Evolutionary conservation across 129 eudicot species (phyloP), one percentile per base, ranked within the genome.

Genomic region (Flaveria robusta): DNA sequence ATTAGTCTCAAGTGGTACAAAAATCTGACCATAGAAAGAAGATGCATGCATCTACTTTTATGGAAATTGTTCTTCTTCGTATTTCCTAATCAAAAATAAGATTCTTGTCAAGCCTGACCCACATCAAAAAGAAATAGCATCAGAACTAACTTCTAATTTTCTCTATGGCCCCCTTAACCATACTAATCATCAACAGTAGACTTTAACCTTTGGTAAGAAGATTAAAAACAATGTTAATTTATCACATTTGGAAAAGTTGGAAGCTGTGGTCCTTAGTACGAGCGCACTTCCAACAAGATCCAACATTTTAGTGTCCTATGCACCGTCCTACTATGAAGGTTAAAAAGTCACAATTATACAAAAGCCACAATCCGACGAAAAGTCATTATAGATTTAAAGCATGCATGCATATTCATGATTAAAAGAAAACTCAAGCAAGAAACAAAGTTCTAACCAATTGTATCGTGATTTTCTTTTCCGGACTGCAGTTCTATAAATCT

Each of bases 1-100:
- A 60, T 77, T 55, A 76, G 55, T 76, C 37, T 51, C 69, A 76
- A 64, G 75, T 54, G 68, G 70, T 82, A 68, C 71, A 64, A 45
- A 72, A 73, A 26, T 60, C 49, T 71, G 29, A 77, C 60, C 55
- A 55, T 76, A 56, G 74, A 65, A 64, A 51, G 49, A 22, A 80
- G 58, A 73, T 73, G 72, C 83, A 80, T 80, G 83, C 74, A 80
- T 80, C 74, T 80, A 66, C 26, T 66, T 24, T 19, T 47, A 15
- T 64, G 72, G 46, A 49, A 9, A 59, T 52, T 8, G 65, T 54
- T 67, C 51, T 55, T 52, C 78, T 34, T 51, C 69, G 31, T 9
- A 59, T 51, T 41, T 18, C 62, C 43, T 23, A 20, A 5, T 12
- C 50, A 29, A 56, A 15, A 62, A 5, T 54, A 54, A 54, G 60